phyloP scores from a whole-genome alignment of 805 yeast genomes.

The Lipomyces anomalus region DNA sequence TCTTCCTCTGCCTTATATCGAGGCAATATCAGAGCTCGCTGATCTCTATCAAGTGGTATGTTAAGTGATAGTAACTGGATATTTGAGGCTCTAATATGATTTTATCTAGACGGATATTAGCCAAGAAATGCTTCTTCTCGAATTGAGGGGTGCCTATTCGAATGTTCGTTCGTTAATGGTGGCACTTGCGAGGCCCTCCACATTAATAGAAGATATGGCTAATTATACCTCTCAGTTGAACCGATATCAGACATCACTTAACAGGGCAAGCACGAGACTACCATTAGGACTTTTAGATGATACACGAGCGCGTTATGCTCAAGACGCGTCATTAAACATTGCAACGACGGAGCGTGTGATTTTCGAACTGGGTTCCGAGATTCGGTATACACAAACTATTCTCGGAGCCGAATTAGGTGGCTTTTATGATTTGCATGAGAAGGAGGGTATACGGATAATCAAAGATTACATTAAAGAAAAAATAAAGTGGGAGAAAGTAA shows the following conservation, averaged over 20 bases:
- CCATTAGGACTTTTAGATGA: conserved; percentile 33
- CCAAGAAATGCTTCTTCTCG: conserved; percentile 15
- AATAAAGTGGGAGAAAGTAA: conserved; percentile 21
- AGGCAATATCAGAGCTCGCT: conserved; percentile 15
- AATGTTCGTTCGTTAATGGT: conserved; percentile 24
- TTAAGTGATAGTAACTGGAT: conserved; percentile 3
- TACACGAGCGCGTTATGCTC: conserved; percentile 31
- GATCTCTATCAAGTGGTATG: conserved; percentile 15
- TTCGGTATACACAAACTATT: conserved; percentile 33
- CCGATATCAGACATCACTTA: conserved; percentile 23
- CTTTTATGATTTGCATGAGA: conserved; percentile 34
- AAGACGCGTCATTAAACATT: conserved; percentile 30
- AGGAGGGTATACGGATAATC: conserved; percentile 29
- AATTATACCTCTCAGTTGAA: conserved; percentile 23
- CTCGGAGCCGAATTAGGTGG: conserved; percentile 38
- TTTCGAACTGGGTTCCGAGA: conserved; percentile 29
- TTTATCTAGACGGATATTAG: conserved; percentile 10
- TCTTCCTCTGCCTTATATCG: conserved; percentile 10
- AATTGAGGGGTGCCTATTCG: conserved; percentile 12
- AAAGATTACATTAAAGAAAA: conserved; percentile 18
- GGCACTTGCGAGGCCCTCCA: conserved; percentile 29
- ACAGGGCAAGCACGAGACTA: conserved; percentile 26
- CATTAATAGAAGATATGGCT: conserved; percentile 27
- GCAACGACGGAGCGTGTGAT: conserved; percentile 29
- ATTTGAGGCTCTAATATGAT: conserved; percentile 2